Conservation (phyloP, 1,284 basidiomycete species). For the Trametes pubescens region DNA sequence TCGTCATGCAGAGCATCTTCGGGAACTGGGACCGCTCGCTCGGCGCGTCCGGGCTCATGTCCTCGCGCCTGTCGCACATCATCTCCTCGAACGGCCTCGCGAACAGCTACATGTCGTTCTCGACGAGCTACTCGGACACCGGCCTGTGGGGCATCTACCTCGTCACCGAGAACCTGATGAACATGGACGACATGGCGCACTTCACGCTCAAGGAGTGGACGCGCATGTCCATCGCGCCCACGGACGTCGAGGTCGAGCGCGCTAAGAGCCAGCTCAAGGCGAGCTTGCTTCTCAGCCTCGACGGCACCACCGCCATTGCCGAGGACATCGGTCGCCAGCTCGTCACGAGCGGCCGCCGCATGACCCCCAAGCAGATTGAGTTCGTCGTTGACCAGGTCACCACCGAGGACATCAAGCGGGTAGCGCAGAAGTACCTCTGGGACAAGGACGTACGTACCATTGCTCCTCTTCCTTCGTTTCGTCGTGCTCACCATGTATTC, state of each 20-base stretch:
- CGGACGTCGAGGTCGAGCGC: constrained; percentile 90
- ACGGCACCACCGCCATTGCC: constrained; percentile 95
- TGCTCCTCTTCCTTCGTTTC: constrained; percentile 9
- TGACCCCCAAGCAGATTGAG: constrained; percentile 96
- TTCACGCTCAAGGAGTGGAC: constrained; percentile 98
- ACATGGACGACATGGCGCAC: constrained; percentile 94
- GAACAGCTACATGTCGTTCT: constrained; percentile 99
- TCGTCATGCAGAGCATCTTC: constrained; percentile 98
- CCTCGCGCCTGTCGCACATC: constrained; percentile 92
- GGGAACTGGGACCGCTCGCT: constrained; percentile 99
- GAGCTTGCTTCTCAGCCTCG: constrained; percentile 87
- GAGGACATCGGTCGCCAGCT: constrained; percentile 99
- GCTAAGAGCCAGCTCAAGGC: constrained; percentile 99
- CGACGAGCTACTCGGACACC: constrained; percentile 99
- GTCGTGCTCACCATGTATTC: too few species aligned
- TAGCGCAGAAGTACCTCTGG: constrained; percentile 97
- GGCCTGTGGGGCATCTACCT: constrained; percentile 99
- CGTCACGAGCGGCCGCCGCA: constrained; percentile 90
- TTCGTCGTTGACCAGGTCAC: constrained; percentile 90
- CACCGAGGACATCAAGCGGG: constrained; percentile 91
- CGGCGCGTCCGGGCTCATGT: constrained; percentile 90
- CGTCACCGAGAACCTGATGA: constrained; percentile 92
- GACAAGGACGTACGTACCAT: constrained; percentile 83
- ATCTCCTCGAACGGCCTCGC: constrained; percentile 95
- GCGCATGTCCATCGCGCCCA: constrained; percentile 91